Conservation (phyloP, 441 rosid species). For the Pelargonium myrrhifolium region DNA sequence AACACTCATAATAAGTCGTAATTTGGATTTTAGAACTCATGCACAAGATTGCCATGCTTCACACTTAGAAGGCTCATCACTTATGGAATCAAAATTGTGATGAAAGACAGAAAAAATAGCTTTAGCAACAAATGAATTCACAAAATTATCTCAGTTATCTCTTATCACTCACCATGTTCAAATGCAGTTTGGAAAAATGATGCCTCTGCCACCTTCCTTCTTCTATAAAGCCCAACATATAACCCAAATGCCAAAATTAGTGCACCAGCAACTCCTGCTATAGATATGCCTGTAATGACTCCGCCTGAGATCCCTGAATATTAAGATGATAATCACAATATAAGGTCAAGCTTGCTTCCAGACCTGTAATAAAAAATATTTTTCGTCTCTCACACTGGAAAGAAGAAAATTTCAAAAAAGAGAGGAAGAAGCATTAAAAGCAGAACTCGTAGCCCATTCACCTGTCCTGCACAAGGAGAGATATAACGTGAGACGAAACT, state of each 20-base stretch:
- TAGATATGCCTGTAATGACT: conserved; percentile 39
- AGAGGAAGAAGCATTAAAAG: too few relatives aligned
- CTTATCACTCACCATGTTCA: conserved; percentile 23
- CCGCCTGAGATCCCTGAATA: conserved; percentile 44
- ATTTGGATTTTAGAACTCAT: too few relatives aligned
- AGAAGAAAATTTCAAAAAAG: too few relatives aligned
- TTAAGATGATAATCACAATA: conserved; percentile 4
- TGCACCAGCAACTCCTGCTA: conserved; percentile 33
- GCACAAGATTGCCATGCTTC: too few relatives aligned
- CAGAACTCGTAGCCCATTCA: too few relatives aligned
- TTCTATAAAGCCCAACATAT: conserved; percentile 31
- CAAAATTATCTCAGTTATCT: neutral
- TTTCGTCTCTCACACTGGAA: too few relatives aligned
- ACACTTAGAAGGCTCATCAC: too few relatives aligned
- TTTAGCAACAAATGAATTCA: neutral
- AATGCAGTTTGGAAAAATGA: conserved; percentile 24
- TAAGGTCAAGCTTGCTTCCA: conserved; percentile 14
- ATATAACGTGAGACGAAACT: neutral
- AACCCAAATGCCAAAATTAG: conserved; percentile 28
- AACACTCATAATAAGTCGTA: too few relatives aligned
- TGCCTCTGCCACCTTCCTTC: conserved; percentile 29
- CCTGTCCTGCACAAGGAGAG: conserved; percentile 36
- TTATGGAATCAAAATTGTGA: too few relatives aligned
- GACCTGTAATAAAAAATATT: too few relatives aligned
- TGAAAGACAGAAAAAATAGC: too few relatives aligned